phyloP scores from a whole-genome alignment of 2,329 filamentous ascomycete species.

The Sporothrix brasiliensis region DNA sequence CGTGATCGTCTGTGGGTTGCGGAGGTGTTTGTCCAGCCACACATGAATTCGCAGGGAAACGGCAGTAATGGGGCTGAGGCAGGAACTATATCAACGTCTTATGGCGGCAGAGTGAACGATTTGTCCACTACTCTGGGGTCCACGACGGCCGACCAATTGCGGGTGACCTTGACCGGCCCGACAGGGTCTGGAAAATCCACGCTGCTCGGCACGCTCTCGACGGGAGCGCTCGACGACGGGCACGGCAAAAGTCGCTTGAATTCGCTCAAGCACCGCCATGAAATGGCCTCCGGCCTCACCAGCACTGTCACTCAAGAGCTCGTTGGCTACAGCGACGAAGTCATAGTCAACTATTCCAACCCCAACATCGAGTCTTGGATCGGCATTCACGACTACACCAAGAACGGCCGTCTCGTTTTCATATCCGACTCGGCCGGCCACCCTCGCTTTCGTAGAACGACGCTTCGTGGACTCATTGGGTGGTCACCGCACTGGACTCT shows the following conservation, averaged over 20 bases:
- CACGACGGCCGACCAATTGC: constrained; percentile 68
- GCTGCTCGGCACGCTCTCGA: constrained; percentile 83
- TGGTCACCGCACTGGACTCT: constrained; percentile 96
- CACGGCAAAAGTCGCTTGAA: constrained; percentile 86
- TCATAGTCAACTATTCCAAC: constrained; percentile 80
- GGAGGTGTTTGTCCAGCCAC: constrained; percentile 84
- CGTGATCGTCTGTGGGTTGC: constrained; percentile 76
- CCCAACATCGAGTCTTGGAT: constrained; percentile 90
- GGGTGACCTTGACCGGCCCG: constrained; percentile 83
- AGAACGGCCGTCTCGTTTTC: constrained; percentile 76
- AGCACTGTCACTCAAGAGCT: constrained; percentile 94
- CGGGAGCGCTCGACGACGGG: constrained; percentile 86
- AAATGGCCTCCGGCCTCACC: constrained; percentile 87
- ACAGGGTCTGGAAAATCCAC: constrained; percentile 93
- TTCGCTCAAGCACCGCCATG: constrained; percentile 88
- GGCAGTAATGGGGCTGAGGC: neutral
- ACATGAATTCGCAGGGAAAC: constrained; percentile 49
- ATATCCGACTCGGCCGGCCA: constrained; percentile 91
- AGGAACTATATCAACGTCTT: neutral
- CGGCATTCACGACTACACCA: constrained; percentile 82
- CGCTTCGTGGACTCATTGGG: constrained; percentile 84
- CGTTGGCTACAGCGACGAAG: constrained; percentile 71
- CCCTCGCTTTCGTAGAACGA: constrained; percentile 84
- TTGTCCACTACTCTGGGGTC: constrained; percentile 28
- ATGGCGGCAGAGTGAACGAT: constrained; percentile 34